Evolutionary conservation across 371 early-diverging fungal genomes (phyloP).

Genomic region (Syncephalastrum sp.): DNA sequence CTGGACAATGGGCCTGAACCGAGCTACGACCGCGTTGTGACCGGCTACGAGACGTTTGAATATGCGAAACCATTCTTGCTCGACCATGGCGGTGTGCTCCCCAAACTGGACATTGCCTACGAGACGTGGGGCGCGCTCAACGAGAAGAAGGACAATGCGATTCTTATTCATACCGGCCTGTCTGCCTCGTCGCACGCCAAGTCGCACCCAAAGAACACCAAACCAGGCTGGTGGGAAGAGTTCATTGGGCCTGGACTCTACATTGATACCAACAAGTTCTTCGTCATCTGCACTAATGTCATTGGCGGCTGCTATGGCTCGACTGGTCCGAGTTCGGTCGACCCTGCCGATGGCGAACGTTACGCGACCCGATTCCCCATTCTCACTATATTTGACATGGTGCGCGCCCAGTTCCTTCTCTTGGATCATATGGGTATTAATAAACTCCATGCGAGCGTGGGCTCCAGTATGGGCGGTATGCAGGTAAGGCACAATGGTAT

Average conservation of each 20-base stretch:
- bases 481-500: conserved; percentile 46
- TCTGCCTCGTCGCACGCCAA: conserved; percentile 84
- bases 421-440: conserved; percentile 80
- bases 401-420: conserved; percentile 87
- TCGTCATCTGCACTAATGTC: conserved; percentile 86
- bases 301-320: conserved; percentile 90
- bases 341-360: conserved; percentile 67
- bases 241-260: conserved; percentile 89
- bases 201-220: conserved; percentile 72
- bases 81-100: conserved; percentile 84
- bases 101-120: conserved; percentile 76
- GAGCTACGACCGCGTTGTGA: conserved; percentile 80
- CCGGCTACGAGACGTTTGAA: conserved; percentile 75
- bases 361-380: conserved; percentile 93
- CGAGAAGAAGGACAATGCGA: conserved; percentile 68
- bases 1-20: conserved; percentile 86
- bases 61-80: conserved; percentile 69
- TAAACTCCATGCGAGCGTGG: conserved; percentile 87
- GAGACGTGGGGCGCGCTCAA: conserved; percentile 86
- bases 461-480: conserved; percentile 96
- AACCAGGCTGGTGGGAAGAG: conserved; percentile 96
- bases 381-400: conserved; percentile 93
- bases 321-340: conserved; percentile 80
- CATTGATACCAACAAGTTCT: conserved; percentile 85
- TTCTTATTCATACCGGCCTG: conserved; percentile 85